A percentile compares a stretch with the other conserved stretches of the same genome.
phyloP scores from a whole-genome alignment of 2,329 filamentous ascomycete species.

The Coleophoma crateriformis region DNA sequence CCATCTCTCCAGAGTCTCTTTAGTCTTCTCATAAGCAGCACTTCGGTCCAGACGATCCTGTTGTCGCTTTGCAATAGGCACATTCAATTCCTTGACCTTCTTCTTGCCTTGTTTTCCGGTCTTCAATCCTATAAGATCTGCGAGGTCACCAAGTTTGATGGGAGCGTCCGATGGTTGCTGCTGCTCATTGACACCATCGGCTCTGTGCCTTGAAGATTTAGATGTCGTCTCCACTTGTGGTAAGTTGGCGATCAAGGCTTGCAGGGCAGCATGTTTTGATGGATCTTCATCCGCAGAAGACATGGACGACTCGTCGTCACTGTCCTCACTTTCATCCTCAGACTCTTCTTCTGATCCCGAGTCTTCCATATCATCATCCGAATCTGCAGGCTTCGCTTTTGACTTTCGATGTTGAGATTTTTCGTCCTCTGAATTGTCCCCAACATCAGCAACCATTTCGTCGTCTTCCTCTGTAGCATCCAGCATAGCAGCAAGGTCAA shows the following conservation, averaged over 20 bases:
- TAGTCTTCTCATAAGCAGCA: slow-evolving; percentile 84
- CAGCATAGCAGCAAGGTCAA: slow-evolving; percentile 26
- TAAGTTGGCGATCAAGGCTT: slow-evolving; percentile 65
- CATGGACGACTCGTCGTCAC: slow-evolving; percentile 47
- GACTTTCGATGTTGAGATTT: slow-evolving; percentile 26
- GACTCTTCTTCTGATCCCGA: slow-evolving; percentile 34
- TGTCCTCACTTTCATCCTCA: slow-evolving; percentile 43
- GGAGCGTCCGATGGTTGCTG: not conserved
- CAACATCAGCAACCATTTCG: slow-evolving; percentile 55
- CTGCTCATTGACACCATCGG: not conserved
- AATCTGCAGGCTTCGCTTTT: slow-evolving; percentile 37
- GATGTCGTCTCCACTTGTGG: slow-evolving; percentile 29
- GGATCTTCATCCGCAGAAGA: slow-evolving; percentile 38
- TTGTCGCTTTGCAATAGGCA: slow-evolving; percentile 78
- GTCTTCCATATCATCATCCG: slow-evolving; percentile 24
- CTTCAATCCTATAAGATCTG: slow-evolving; percentile 64
- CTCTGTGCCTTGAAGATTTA: slow-evolving; percentile 9
- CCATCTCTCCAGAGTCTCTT: slow-evolving; percentile 87
- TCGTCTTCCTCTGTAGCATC: slow-evolving; percentile 49
- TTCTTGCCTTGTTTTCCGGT: slow-evolving; percentile 45
- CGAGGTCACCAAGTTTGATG: not conserved
- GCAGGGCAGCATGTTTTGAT: slow-evolving; percentile 55
- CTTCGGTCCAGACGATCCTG: slow-evolving; percentile 79
- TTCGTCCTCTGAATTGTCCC: slow-evolving; percentile 24
- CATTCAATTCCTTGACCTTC: slow-evolving; percentile 66